phyloP scores from a whole-genome alignment of 495 filamentous ascomycete species.

The Durotheca rogersii region DNA sequence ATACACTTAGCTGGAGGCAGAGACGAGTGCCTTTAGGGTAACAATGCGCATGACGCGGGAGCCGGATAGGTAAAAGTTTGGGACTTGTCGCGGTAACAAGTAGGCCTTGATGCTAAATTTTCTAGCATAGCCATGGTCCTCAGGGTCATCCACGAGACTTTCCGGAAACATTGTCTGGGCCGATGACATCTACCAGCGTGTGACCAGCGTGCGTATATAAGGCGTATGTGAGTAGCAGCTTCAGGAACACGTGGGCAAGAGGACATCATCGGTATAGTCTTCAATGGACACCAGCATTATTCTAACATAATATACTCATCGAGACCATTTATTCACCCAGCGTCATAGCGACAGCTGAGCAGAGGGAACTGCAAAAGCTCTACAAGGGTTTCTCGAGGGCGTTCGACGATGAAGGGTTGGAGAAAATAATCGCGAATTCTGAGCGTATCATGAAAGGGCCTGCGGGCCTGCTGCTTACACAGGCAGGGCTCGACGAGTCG shows the following conservation, averaged over 20 bases:
- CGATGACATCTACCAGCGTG: background rate
- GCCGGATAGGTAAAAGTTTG: no score
- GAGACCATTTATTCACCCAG: background rate
- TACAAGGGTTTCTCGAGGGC: constrained; percentile 23
- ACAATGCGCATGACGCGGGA: no score
- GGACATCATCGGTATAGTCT: no score
- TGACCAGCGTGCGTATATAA: no score
- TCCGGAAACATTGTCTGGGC: constrained; percentile 20
- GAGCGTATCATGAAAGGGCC: constrained; percentile 40
- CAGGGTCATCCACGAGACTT: constrained; percentile 30
- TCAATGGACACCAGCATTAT: no score
- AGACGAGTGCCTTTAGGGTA: no score
- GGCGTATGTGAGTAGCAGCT: no score
- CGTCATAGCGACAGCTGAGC: constrained; percentile 26
- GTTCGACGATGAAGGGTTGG: constrained; percentile 25
- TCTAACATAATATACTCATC: background rate
- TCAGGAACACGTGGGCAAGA: no score
- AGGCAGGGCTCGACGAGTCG: constrained; percentile 37
- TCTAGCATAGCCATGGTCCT: constrained; percentile 1
- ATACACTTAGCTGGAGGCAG: no score
- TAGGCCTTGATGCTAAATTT: no score
- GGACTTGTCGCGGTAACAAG: background rate
- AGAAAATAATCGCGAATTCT: constrained; percentile 30
- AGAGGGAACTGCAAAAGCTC: constrained; percentile 34
- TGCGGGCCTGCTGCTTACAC: constrained; percentile 35